These are phyloP conservation scores for Aureobasidium lini DNA, from an alignment of 2,329 filamentous ascomycete genomes.

Conservation along the genomic window DNA sequence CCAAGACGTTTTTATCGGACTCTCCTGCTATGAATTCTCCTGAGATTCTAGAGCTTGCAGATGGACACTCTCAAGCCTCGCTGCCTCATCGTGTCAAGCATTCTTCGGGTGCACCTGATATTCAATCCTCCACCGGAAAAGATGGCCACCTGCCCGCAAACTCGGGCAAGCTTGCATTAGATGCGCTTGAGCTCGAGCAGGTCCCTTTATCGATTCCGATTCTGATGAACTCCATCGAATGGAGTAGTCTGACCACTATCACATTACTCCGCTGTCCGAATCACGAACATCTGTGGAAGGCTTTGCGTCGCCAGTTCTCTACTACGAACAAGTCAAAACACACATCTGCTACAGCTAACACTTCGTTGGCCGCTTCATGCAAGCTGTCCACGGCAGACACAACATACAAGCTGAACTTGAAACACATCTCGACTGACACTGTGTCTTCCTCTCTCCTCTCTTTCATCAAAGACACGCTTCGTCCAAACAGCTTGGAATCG, in stretches of 20 bases:
- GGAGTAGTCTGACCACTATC: constrained; percentile 61
- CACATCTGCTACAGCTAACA: neutral
- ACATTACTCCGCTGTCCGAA: constrained; percentile 68
- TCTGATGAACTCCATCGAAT: constrained; percentile 65
- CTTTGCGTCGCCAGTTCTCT: constrained; percentile 45
- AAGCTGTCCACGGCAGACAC: neutral
- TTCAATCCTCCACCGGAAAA: neutral
- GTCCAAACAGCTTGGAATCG: constrained; percentile 71
- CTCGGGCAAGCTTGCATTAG: constrained; percentile 51
- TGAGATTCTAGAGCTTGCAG: neutral
- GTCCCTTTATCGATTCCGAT: constrained; percentile 65
- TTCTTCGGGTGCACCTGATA: neutral
- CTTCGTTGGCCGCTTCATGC: neutral
- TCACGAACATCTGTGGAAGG: constrained; percentile 68
- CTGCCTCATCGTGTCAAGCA: neutral
- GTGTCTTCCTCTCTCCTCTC: constrained; percentile 61
- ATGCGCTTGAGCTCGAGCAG: constrained; percentile 66
- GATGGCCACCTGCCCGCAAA: neutral
- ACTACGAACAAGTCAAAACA: neutral
- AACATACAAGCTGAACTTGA: constrained; percentile 51
- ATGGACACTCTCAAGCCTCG: neutral
- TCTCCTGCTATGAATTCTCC: neutral
- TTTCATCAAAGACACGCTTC: constrained; percentile 70
- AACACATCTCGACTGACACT: constrained; percentile 66
- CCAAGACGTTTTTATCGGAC: neutral